These are phyloP conservation scores for Jatropha curcas DNA, from an alignment of 345 rosid genomes.

Conservation along the genomic window DNA sequence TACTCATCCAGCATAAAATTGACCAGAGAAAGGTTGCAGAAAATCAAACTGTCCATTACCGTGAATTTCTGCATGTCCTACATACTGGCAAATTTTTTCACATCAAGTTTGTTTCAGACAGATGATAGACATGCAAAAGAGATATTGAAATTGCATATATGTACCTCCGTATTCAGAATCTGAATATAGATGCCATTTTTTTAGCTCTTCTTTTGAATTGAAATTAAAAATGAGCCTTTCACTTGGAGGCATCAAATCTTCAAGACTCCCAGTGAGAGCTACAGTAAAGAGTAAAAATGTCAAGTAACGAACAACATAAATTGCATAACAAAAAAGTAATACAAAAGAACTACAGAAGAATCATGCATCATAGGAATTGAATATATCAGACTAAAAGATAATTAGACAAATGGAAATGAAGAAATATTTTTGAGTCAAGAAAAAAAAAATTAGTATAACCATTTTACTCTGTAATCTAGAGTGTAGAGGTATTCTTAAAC, in stretches of 20 bases:
- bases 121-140: not conserved
- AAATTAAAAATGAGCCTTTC: slow-evolving; percentile 75
- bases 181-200: slow-evolving; percentile 87
- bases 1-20: not conserved
- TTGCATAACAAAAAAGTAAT: not conserved
- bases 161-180: slow-evolving; percentile 95
- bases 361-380: not conserved
- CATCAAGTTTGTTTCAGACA: not conserved
- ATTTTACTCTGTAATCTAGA: not conserved
- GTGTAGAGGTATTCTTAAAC: not conserved
- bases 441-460: not conserved
- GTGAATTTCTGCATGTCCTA: not conserved
- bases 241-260: slow-evolving; percentile 76
- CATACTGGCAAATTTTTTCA: not conserved
- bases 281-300: slow-evolving; percentile 4
- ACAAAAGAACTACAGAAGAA: not conserved
- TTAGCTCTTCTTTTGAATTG: slow-evolving; percentile 72
- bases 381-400: not conserved
- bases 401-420: not conserved
- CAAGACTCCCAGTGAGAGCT: slow-evolving; percentile 87
- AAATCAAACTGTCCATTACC: not conserved
- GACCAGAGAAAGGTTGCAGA: not conserved
- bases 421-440: not conserved
- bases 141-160: not conserved
- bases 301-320: not conserved